Base-by-base conservation (phyloP, 176 grass and related monocot genomes). In the Ananas comosus region DNA sequence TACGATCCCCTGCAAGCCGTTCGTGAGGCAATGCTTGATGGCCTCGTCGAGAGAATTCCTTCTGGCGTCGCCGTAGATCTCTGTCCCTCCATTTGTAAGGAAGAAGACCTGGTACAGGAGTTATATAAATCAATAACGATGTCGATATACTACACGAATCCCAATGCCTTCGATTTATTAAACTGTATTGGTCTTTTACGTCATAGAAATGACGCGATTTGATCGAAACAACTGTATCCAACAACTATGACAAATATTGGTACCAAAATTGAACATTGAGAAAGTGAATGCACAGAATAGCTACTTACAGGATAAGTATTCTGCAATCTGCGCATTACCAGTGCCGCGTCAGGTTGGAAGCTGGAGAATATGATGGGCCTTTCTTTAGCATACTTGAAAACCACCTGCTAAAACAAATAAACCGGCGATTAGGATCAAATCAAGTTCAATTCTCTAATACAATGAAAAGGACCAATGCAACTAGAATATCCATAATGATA, bases 41-140 rank as follows among this genome's bases (percentile, higher is more conserved):
- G 86, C 93, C 50, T 92, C 93, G n/a, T 97, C 93, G 58, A 97
- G 22, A 12, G 93, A 90, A 63, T 97, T 97, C 65, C 89, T 89
- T 51, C 89, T 84, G 1, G 63, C 73, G 42, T 97, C 93, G 9
- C 74, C 11, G 65, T 87, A 92, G 27, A 67, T 80, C 16, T 83
- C 67, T 13, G 61, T 58, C 4, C 93, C 89, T 25, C 93, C 93
- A 22, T 90, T 83, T 9, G 93, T 92, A 70, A 97, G 74, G 71
- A 97, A 97, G 76, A 89, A 97, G 12, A 97, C 93, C 93, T 96
- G 83, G 79, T 79, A 28, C 64, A 59, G 54, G 10, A 57, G n/a
- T 1, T 57, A 7, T 42, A 7, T 6, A 42, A 42, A 7, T 42
- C 33, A 42, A 6, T 7, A 4, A 42, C 5, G 5, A 42, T 7